Evolutionary conservation across 305 asterid species (phyloP), one percentile per base, ranked within the genome.

Genomic region (Andrographis paniculata): DNA sequence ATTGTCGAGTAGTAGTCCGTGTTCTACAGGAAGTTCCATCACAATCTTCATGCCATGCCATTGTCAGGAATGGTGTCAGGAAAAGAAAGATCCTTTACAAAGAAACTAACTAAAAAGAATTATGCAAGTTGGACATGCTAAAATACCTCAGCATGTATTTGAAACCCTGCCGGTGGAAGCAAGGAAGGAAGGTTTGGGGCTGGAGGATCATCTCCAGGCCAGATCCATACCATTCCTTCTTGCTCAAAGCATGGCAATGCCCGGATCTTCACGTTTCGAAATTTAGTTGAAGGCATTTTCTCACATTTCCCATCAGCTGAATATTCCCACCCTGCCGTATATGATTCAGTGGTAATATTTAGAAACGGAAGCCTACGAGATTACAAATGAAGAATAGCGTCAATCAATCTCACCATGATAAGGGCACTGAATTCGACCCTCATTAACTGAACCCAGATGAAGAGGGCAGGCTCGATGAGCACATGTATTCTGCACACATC

Each of bases 391-490:
- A 19, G 50, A 39, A 44, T 9, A 9, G 17, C 4, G 6, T 51
- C 42, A 20, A 3, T 15, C 24, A 60, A 30, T 55, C 84, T 74
- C 58, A 82, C 94, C 94, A 33, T 82, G 94, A 56, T 79, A 82
- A 52, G 94, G 94, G 64, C 94, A 82, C 39, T 68, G 82, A 19
- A 82, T 70, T 9, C 91, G 87, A 35, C 94, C 94, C 67, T 82
- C 87, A 15, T 77, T 82, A 12, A 82, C 74, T 21, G 94, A 64
- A 46, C 94, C 94, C 52, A 82, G 61, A 73, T 79, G 68, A 56
- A 82, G 91, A 0, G 94, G 94, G 64, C 94, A 82, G 48, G 91
- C 94, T 48, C 94, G 69, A 62, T 82, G 94, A 16, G 94, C 94
- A 20, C 94, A 82, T 8, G 94, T 79, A 65, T 82, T 74, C 55